Evolutionary conservation across 306 rosid species (phyloP).

Genomic region (Vigna unguiculata): DNA sequence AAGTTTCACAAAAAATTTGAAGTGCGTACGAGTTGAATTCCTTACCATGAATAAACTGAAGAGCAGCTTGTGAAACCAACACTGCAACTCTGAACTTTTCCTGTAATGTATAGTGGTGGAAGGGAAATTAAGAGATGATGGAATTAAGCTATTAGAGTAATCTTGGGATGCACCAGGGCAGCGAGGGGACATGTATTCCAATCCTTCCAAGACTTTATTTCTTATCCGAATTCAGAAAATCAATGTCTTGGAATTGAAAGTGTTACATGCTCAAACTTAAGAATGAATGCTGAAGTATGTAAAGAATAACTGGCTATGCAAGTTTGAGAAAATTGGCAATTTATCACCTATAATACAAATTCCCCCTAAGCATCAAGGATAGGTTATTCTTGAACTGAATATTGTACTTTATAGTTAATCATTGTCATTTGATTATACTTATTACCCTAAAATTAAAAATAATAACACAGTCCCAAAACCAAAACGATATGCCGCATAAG

Average conservation of each 20-base stretch:
- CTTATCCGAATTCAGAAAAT: conserved; percentile 24
- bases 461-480: conserved; percentile 4
- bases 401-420: conserved; percentile 4
- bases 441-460: conserved; percentile 21
- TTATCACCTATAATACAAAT: conserved; percentile 8
- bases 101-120: conserved; percentile 51
- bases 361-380: conserved; percentile 2
- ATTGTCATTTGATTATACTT: background rate
- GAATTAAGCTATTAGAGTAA: conserved; percentile 28
- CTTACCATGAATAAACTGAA: conserved; percentile 93
- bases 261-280: conserved; percentile 34
- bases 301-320: conserved; percentile 18
- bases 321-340: conserved; percentile 7
- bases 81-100: conserved; percentile 99
- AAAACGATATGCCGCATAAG: conserved; percentile 9
- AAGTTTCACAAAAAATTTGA: conserved; percentile 2
- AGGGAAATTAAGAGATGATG: conserved; percentile 11
- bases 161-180: background rate
- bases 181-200: conserved; percentile 29
- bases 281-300: conserved; percentile 12
- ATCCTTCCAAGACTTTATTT: conserved; percentile 6
- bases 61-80: conserved; percentile 99
- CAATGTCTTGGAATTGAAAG: conserved; percentile 26
- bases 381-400: conserved; percentile 15
- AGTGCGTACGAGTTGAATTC: conserved; percentile 26